Base-by-base conservation (phyloP, 2,329 filamentous ascomycete species). In the Cordyceps cicadae region DNA sequence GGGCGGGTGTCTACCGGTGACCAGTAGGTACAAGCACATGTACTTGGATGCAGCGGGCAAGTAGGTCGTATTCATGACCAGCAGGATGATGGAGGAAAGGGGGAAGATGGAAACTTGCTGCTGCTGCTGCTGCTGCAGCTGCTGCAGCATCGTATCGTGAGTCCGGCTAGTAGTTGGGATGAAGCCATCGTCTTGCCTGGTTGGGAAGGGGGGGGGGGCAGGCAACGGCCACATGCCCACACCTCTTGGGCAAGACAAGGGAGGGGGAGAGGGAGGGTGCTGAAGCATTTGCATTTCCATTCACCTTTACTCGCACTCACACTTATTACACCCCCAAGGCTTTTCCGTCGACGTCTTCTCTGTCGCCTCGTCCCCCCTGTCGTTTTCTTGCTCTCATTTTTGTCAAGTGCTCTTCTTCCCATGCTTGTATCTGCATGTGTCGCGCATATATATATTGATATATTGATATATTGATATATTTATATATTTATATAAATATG, bases 71-170 rank as follows among this genome's bases (percentile, higher is more conserved):
- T 37, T 14, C 55, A 50, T 34, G 55, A 52, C 55, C 19, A 11
- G 21, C 46, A 29, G 14, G 11, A 49, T 59, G 37, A 37, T 26
- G 41, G 41, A 54, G 26, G 21, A 52, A 15, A 34, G 7, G 29
- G 45, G 1, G 5, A 29, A 7, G 29, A 37, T 15, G 34, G 43
- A 60, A 61, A 52, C 59, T 48, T 57, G 7, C 7, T 29, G 29
- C 5, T 29, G 57, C 59, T n/a, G n/a, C n/a, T n/a, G n/a, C n/a
- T n/a, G n/a, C n/a, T n/a, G n/a, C n/a, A n/a, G 7, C 7, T 29
- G 29, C 5, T 29, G 57, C 59, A 61, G 59, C 59, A 61, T 61
- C 59, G 59, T 61, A 61, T 61, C 59, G 59, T 43, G 14, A 37
- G 48, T 34, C 24, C 34, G 43, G 51, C 53, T 37, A 26, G 37